These are phyloP conservation scores for Pythium scleroteichum DNA, from an alignment of 352 stramenopile species.

Conservation along the genomic window DNA sequence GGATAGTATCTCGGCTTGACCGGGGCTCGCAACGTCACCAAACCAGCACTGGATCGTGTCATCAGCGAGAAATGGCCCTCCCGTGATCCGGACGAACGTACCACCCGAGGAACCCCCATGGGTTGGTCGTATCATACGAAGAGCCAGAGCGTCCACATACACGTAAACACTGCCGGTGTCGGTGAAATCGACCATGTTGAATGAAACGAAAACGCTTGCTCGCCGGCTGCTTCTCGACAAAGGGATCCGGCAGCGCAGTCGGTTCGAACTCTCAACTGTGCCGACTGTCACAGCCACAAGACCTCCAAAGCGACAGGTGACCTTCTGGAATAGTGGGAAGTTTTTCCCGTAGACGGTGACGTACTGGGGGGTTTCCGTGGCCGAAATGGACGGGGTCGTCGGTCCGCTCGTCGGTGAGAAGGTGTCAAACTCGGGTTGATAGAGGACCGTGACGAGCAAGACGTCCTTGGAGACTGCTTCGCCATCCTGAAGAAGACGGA, in stretches of 20 bases:
- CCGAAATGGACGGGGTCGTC: neutral
- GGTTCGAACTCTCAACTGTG: constrained; percentile 36
- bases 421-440: constrained; percentile 23
- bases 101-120: constrained; percentile 58
- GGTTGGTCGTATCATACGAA: constrained; percentile 40
- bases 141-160: constrained; percentile 36
- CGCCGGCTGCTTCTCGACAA: constrained; percentile 19
- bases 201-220: constrained; percentile 47
- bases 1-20: constrained; percentile 42
- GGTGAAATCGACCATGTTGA: constrained; percentile 68
- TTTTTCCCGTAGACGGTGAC: constrained; percentile 32
- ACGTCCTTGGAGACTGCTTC: constrained; percentile 13
- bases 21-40: constrained; percentile 20
- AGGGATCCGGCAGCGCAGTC: constrained; percentile 49
- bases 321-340: constrained; percentile 44
- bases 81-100: constrained; percentile 60
- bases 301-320: constrained; percentile 22
- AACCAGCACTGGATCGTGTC: constrained; percentile 60
- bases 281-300: constrained; percentile 25
- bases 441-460: constrained; percentile 9
- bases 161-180: constrained; percentile 32
- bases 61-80: constrained; percentile 41
- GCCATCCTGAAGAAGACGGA: constrained; percentile 12
- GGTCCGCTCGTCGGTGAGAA: constrained; percentile 20
- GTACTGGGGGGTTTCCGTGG: constrained; percentile 3